Evolutionary conservation across 108 stramenopile genomes (phyloP), one percentile per base, ranked within the genome.

Genomic region (Nitzschia inconspicua): DNA sequence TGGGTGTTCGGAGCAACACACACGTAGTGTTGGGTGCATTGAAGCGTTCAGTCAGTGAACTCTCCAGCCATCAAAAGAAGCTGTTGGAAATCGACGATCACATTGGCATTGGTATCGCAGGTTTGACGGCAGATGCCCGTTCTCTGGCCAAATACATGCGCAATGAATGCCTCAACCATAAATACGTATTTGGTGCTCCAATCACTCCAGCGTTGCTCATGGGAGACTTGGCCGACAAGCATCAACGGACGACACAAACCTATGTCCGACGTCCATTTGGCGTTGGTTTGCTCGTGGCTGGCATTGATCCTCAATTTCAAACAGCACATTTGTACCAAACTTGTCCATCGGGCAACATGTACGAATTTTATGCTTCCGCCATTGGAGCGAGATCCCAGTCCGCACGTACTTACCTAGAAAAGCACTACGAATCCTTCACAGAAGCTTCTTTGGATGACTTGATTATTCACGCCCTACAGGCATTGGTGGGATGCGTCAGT

Each of bases 211-310:
- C 91, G 28, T 75, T 91, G 3, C 79, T 99, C 52, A 94, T 96
- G 58, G 71, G 77, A 6, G 97, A 98, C 57, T 52, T 99, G 24
- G 97, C 98, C 28, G 98, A 99, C 76, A 95, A 94, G 76, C 96
- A 98, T 62, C 98, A 99, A 71, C 80, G 95, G 26, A 96, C 95
- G 47, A 99, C 98, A 2, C 98, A 99, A 75, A 95, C 94, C 20
- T 99, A 98, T 68, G 97, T 98, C 8, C 66, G 97, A 28, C 73
- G 98, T 30, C 98, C 98, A 37, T 99, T 98, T 71, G 98, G 98
- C 7, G 98, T 98, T 22, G 98, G 98, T 23, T 72, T 99, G 60
- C 77, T 99, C 44, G 83, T 99, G 23, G 95, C 89, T 0, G 71
- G 72, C 34, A 68, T 83, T 25, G 91, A 95, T 57, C 58, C 90